Conservation (phyloP, 2,329 filamentous ascomycete species). For the Dryadomyces sulphureus region DNA sequence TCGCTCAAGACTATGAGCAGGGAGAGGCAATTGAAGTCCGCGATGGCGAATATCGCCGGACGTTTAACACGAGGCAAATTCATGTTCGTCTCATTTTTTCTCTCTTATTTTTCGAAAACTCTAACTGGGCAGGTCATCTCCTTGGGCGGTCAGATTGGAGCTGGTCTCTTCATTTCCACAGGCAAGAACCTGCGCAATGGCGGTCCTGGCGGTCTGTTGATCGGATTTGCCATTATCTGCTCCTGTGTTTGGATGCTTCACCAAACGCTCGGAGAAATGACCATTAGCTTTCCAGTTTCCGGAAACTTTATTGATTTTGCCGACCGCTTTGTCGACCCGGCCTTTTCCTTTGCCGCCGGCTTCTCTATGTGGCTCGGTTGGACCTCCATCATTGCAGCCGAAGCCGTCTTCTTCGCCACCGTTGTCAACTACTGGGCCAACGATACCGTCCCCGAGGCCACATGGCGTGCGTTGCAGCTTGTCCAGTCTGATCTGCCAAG, state of each 20-base stretch:
- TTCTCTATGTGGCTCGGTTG: constrained; percentile 4
- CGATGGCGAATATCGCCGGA: constrained; percentile 1
- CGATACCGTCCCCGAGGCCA: not conserved
- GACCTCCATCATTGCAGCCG: constrained; percentile 2
- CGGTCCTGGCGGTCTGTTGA: constrained; percentile 2
- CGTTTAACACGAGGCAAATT: constrained; percentile 1
- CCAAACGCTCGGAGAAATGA: constrained; percentile 6
- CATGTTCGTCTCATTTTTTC: not conserved
- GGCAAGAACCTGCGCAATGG: constrained; percentile 3
- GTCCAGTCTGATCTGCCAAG: no score
- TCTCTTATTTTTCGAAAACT: not conserved
- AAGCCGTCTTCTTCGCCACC: constrained; percentile 4
- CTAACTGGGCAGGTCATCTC: constrained; percentile 3
- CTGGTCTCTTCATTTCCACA: constrained; percentile 6
- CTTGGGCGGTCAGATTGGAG: constrained; percentile 4
- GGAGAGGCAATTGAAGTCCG: not conserved
- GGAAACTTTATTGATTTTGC: constrained; percentile 5
- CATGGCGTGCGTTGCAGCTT: not conserved
- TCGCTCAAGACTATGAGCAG: not conserved
- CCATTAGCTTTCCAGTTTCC: constrained; percentile 3
- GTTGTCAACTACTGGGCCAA: constrained; percentile 4
- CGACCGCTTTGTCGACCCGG: constrained; percentile 5
- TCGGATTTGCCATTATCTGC: constrained; percentile 4
- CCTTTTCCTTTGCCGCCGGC: constrained; percentile 3
- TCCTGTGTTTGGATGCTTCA: constrained; percentile 4